phyloP scores from a whole-genome alignment of 768 basidiomycete genomes.

The Lenzites betulinus region DNA sequence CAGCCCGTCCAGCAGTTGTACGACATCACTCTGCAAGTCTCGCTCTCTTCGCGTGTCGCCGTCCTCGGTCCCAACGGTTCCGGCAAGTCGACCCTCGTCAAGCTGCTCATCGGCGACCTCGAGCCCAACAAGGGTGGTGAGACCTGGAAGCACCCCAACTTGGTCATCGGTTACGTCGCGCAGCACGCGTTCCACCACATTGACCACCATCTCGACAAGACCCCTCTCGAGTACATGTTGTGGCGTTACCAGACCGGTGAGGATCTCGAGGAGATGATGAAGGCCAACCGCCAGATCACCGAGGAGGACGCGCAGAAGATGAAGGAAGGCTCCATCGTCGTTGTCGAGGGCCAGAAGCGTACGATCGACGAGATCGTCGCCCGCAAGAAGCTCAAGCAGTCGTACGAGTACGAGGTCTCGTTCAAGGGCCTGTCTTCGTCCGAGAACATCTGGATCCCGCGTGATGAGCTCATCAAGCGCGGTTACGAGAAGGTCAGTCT shows the following conservation, averaged over 20 bases:
- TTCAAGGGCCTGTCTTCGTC: constrained; percentile 95
- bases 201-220: constrained; percentile 97
- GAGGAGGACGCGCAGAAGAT: constrained; percentile 93
- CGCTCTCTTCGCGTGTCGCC: constrained; percentile 97
- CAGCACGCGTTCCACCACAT: constrained; percentile 99
- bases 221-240: constrained; percentile 97
- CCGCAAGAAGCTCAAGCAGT: constrained; percentile 99
- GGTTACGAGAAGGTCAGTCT: constrained; percentile 87
- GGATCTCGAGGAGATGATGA: constrained; percentile 95
- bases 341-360: constrained; percentile 94
- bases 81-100: constrained; percentile 97
- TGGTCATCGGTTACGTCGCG: constrained; percentile 98
- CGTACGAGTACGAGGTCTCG: constrained; percentile 97
- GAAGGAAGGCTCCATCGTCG: constrained; percentile 87
- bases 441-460: constrained; percentile 97
- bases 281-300: constrained; percentile 84
- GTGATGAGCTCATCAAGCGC: constrained; percentile 96
- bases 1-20: constrained; percentile 85
- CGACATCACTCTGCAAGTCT: constrained; percentile 96
- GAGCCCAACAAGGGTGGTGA: constrained; percentile 96
- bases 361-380: constrained; percentile 87
- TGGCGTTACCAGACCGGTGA: constrained; percentile 99
- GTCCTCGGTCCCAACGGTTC: constrained; percentile 99
- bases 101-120: constrained; percentile 94
- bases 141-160: constrained; percentile 99